Evolutionary conservation across 1,139 yeast genomes (phyloP).

Genomic region (Lodderomyces parapsilosis): DNA sequence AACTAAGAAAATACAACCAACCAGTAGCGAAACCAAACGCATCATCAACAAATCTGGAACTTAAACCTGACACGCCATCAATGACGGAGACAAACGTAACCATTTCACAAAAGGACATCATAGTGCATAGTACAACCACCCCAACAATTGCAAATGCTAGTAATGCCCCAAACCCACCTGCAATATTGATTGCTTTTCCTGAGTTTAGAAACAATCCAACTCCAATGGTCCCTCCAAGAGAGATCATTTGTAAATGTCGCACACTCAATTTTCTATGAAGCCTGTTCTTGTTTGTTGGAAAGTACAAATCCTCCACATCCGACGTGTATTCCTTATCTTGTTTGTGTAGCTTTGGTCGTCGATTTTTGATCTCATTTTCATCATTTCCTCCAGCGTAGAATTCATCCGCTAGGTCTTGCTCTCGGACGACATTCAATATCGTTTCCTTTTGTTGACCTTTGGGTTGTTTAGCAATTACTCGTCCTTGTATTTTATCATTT

Average conservation of each 20-base stretch:
- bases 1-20: slow-evolving; percentile 73
- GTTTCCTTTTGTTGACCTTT: slow-evolving; percentile 10
- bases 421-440: slow-evolving; percentile 29
- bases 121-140: slow-evolving; percentile 62
- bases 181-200: slow-evolving; percentile 75
- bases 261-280: slow-evolving; percentile 59
- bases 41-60: slow-evolving; percentile 79
- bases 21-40: slow-evolving; percentile 86
- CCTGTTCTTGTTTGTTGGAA: slow-evolving; percentile 13
- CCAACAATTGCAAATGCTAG: slow-evolving; percentile 72
- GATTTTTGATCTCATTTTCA: slow-evolving; percentile 11
- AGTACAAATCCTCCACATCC: slow-evolving; percentile 14
- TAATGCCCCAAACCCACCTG: slow-evolving; percentile 82
- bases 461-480: slow-evolving; percentile 14
- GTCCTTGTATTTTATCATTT: slow-evolving; percentile 30
- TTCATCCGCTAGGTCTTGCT: slow-evolving; percentile 29
- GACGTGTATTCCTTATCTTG: slow-evolving; percentile 11
- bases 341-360: slow-evolving; percentile 10
- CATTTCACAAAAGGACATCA: slow-evolving; percentile 82
- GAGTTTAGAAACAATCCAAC: slow-evolving; percentile 76
- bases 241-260: slow-evolving; percentile 77
- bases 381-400: slow-evolving; percentile 26
- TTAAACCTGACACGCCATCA: slow-evolving; percentile 74
- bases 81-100: slow-evolving; percentile 79
- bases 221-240: slow-evolving; percentile 81